A percentile compares a stretch with the other conserved stretches of the same genome.
These are phyloP conservation scores for Prosopis cineraria DNA, from an alignment of 306 rosid genomes.

Conservation along the genomic window DNA sequence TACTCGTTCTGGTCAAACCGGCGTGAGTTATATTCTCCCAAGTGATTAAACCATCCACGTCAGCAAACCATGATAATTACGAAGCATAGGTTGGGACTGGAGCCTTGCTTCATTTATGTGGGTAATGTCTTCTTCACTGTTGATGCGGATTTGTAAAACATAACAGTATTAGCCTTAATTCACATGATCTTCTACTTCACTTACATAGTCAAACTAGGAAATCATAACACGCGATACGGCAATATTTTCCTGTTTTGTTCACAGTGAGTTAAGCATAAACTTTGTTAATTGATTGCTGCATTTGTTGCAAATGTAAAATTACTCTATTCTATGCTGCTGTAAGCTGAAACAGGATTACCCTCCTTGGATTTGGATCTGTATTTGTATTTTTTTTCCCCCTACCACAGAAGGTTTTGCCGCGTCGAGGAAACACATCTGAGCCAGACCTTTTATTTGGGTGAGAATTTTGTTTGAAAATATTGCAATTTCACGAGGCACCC, in stretches of 20 bases:
- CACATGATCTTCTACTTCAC: slow-evolving; percentile 9
- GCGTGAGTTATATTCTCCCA: slow-evolving; percentile 36
- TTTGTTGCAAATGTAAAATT: not conserved
- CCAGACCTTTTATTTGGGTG: not conserved
- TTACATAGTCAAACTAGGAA: not conserved
- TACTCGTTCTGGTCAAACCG: slow-evolving; percentile 45
- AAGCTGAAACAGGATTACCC: not conserved
- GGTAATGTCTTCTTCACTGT: not conserved
- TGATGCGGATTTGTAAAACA: slow-evolving; percentile 12
- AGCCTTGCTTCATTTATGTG: slow-evolving; percentile 1
- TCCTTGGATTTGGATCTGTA: not conserved
- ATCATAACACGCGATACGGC: not conserved
- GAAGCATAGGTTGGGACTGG: not conserved
- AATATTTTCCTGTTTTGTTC: not conserved
- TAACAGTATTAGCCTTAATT: slow-evolving; percentile 7
- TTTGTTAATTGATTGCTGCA: slow-evolving; percentile 2
- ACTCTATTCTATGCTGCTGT: not conserved
- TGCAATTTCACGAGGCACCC: no score
- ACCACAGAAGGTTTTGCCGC: not conserved
- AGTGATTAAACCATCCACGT: not conserved
- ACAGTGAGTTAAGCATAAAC: not conserved
- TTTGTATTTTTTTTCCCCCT: not conserved
- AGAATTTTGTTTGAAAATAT: no score
- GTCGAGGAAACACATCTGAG: not conserved
- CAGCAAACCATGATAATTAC: slow-evolving; percentile 1